phyloP scores from a whole-genome alignment of 768 basidiomycete genomes.

The Tylopilus vinaceipallidus region DNA sequence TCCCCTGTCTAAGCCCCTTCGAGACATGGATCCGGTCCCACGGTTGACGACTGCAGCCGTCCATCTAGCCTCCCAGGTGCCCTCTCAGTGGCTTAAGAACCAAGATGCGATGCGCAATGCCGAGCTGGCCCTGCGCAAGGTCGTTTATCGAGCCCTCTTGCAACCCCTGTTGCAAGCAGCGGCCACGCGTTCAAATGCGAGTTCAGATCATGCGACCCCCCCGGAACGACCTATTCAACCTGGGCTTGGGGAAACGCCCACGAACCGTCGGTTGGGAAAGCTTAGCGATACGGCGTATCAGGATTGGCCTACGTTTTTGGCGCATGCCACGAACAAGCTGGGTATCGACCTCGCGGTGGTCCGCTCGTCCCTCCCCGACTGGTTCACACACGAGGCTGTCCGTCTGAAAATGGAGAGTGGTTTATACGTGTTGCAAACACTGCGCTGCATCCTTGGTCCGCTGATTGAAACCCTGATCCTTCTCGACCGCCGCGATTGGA shows the following conservation, averaged over 20 bases:
- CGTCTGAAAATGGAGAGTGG: conserved; percentile 36
- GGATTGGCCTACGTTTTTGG: conserved; percentile 50
- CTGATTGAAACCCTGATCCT: conserved; percentile 65
- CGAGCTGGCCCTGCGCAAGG: conserved; percentile 59
- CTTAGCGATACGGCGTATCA: conserved; percentile 50
- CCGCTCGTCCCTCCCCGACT: conserved; percentile 16
- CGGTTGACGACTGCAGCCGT: conserved; percentile 41
- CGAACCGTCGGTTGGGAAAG: conserved; percentile 50
- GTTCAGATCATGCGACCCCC: background rate
- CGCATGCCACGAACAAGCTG: conserved; percentile 28
- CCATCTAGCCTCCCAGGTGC: conserved; percentile 73
- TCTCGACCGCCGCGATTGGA: conserved; percentile 59
- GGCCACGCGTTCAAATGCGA: background rate
- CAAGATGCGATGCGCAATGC: conserved; percentile 34
- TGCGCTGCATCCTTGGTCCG: conserved; percentile 69
- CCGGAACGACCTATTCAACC: conserved; percentile 11
- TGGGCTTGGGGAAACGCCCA: conserved; percentile 38
- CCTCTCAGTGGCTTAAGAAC: conserved; percentile 54
- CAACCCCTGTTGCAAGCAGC: conserved; percentile 30
- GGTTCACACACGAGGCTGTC: conserved; percentile 20
- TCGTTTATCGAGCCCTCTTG: conserved; percentile 69
- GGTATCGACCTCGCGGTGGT: conserved; percentile 19
- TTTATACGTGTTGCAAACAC: conserved; percentile 58
- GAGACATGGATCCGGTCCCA: conserved; percentile 13
- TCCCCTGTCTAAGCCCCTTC: conserved; percentile 43